Conservation (phyloP, 495 filamentous ascomycete species). For the Evansstolkia leycettana region DNA sequence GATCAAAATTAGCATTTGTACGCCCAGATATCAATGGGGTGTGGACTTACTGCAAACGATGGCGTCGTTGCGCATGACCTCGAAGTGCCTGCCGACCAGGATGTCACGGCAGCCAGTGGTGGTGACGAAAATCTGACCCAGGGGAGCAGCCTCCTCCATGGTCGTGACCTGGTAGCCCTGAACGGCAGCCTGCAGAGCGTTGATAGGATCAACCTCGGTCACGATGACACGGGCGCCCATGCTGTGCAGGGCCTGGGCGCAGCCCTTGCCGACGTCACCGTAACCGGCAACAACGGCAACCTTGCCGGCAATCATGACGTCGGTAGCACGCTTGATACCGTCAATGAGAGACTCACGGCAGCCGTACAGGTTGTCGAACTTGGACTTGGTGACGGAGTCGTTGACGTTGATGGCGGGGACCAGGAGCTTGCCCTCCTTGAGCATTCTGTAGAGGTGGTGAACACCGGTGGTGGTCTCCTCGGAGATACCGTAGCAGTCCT, state of each 20-base stretch:
- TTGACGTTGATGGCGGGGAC: slow-evolving; percentile 99
- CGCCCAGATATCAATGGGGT: not conserved
- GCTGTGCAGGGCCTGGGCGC: slow-evolving; percentile 83
- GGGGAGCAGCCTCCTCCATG: slow-evolving; percentile 85
- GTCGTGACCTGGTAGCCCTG: slow-evolving; percentile 92
- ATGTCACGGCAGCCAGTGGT: slow-evolving; percentile 99
- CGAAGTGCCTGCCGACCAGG: slow-evolving; percentile 82
- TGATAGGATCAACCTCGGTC: slow-evolving; percentile 98
- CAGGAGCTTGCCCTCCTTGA: slow-evolving; percentile 83
- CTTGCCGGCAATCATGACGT: slow-evolving; percentile 99
- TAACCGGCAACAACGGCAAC: slow-evolving; percentile 93
- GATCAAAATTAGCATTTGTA: not conserved
- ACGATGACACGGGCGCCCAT: slow-evolving; percentile 97
- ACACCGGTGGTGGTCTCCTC: slow-evolving; percentile 99
- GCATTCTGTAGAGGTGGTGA: slow-evolving; percentile 97
- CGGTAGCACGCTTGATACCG: slow-evolving; percentile 99
- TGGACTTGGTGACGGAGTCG: slow-evolving; percentile 98
- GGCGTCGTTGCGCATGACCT: slow-evolving; percentile 95
- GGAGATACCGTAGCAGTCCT: slow-evolving; percentile 94
- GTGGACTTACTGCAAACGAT: slow-evolving; percentile 96
- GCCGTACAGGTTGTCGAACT: slow-evolving; percentile 99
- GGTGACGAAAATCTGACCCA: slow-evolving; percentile 97
- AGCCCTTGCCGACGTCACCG: slow-evolving; percentile 99
- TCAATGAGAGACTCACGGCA: slow-evolving; percentile 98
- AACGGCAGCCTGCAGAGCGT: slow-evolving; percentile 96